Conservation (phyloP, 495 filamentous ascomycete species). For the Penicillium verhagenii region DNA sequence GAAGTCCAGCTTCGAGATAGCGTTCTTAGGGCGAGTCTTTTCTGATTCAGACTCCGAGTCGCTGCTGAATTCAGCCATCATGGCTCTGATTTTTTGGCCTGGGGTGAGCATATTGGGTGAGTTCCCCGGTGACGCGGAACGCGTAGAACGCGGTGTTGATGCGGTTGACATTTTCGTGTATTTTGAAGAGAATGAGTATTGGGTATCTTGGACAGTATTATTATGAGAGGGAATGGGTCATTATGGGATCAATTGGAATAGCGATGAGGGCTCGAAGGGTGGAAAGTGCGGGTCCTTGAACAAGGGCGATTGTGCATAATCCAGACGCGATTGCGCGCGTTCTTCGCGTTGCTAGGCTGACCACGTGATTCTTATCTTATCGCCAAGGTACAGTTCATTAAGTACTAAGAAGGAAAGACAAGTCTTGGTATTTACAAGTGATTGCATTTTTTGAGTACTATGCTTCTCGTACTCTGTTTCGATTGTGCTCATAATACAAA, state of each 20-base stretch:
- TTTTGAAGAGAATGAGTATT: neutral
- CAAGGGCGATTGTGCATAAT: constrained; percentile 26
- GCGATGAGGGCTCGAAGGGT: neutral
- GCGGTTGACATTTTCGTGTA: constrained; percentile 35
- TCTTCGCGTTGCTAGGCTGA: constrained; percentile 25
- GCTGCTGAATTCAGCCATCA: constrained; percentile 63
- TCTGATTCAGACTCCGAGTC: constrained; percentile 53
- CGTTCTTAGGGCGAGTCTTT: constrained; percentile 13
- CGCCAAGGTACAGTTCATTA: neutral
- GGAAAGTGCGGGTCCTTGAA: constrained; percentile 5
- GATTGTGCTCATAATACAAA: constrained; percentile 24
- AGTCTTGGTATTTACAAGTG: neutral
- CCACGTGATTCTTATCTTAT: constrained; percentile 19
- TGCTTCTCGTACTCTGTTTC: neutral
- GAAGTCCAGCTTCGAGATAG: constrained; percentile 25
- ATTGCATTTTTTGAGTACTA: neutral
- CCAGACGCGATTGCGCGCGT: constrained; percentile 31
- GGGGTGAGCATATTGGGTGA: constrained; percentile 59
- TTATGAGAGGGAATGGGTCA: constrained; percentile 2
- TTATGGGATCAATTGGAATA: constrained; percentile 7
- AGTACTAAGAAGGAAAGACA: neutral
- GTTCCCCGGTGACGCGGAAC: constrained; percentile 34
- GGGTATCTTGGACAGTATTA: neutral
- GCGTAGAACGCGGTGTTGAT: constrained; percentile 45
- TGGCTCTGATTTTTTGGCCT: constrained; percentile 64